Conservation (phyloP, 345 rosid genomes). For the Nephelium lappaceum region DNA sequence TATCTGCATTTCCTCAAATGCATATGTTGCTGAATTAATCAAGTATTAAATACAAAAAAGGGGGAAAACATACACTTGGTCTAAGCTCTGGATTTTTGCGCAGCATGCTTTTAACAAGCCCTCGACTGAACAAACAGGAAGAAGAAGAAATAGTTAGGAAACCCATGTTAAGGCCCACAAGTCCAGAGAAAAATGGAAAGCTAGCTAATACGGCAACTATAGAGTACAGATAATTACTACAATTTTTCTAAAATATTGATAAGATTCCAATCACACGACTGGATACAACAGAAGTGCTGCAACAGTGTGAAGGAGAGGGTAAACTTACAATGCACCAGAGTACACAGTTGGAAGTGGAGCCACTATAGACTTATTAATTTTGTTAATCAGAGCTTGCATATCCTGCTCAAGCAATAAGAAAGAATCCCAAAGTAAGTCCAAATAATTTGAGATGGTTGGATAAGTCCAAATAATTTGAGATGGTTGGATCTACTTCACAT, state of each 20-base stretch:
- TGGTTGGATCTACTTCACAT: not conserved
- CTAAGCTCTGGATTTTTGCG: conserved; percentile 95
- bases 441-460: not conserved
- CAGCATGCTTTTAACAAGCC: conserved; percentile 91
- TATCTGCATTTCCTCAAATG: not conserved
- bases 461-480: not conserved
- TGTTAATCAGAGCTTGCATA: conserved; percentile 88
- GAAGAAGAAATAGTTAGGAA: conserved; percentile 14
- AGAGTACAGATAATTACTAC: not conserved
- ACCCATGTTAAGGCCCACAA: not conserved
- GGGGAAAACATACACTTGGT: conserved; percentile 67
- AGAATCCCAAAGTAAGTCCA: conserved; percentile 5
- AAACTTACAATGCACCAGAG: conserved; percentile 82
- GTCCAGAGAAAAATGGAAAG: not conserved
- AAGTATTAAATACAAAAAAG: not conserved
- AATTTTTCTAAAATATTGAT: not conserved
- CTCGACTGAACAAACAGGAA: conserved; percentile 61
- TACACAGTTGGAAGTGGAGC: conserved; percentile 92
- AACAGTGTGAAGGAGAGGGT: conserved; percentile 1
- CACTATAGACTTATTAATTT: conserved; percentile 82
- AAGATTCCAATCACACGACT: not conserved
- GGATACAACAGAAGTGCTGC: not conserved
- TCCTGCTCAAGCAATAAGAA: conserved; percentile 52
- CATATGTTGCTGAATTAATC: not conserved
- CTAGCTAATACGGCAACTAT: not conserved